Conservation (phyloP, 2,329 filamentous ascomycete species). For the Ophiocordyceps polyrhachis-furcata region DNA sequence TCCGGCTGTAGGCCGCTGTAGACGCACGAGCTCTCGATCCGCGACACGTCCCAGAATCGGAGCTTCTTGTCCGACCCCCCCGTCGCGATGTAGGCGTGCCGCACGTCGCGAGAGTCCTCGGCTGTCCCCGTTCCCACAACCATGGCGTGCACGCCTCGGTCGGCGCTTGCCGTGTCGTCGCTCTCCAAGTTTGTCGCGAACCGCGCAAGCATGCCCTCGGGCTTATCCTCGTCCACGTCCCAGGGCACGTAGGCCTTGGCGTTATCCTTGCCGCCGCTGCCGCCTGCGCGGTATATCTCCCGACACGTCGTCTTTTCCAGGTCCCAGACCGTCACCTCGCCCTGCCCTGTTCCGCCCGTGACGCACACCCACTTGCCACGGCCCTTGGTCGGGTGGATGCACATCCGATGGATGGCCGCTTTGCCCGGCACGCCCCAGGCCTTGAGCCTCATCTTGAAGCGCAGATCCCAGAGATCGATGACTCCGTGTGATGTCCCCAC, state of each 20-base stretch:
- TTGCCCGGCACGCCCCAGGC: slow-evolving; percentile 77
- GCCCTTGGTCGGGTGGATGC: slow-evolving; percentile 59
- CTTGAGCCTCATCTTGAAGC: slow-evolving; percentile 77
- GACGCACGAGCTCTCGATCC: slow-evolving; percentile 58
- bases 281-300: slow-evolving; percentile 58
- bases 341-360: slow-evolving; percentile 67
- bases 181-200: slow-evolving; percentile 62
- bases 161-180: slow-evolving; percentile 31
- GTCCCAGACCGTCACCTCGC: slow-evolving; percentile 91
- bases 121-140: slow-evolving; percentile 53
- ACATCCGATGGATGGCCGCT: slow-evolving; percentile 60
- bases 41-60: slow-evolving; percentile 79
- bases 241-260: slow-evolving; percentile 60
- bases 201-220: slow-evolving; percentile 69
- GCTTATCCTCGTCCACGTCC: slow-evolving; percentile 76
- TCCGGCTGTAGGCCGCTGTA: slow-evolving; percentile 61
- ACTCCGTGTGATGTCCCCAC: slow-evolving; percentile 87
- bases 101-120: slow-evolving; percentile 50
- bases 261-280: slow-evolving; percentile 37
- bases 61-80: slow-evolving; percentile 81
- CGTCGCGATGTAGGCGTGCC: slow-evolving; percentile 69
- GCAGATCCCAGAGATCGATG: slow-evolving; percentile 84
- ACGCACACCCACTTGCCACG: slow-evolving; percentile 76
- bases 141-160: slow-evolving; percentile 58
- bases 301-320: slow-evolving; percentile 76